These are phyloP conservation scores for Trichosanthes cucumerina DNA, from an alignment of 306 rosid genomes.

Conservation along the genomic window DNA sequence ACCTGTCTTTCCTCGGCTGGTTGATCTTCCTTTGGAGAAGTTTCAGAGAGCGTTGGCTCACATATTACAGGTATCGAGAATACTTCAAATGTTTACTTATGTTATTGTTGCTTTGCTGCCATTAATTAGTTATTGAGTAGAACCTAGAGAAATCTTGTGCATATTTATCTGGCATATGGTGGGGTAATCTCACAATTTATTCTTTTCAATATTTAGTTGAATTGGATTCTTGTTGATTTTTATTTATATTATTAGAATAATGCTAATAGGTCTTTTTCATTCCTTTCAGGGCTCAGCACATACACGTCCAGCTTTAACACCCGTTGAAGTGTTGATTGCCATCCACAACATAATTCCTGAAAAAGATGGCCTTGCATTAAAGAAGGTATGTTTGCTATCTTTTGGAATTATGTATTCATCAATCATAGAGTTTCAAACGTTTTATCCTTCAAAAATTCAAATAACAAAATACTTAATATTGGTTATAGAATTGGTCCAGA, in stretches of 20 bases:
- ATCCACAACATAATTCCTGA: slow-evolving; percentile 89
- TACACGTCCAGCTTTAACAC: slow-evolving; percentile 93
- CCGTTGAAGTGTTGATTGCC: slow-evolving; percentile 91
- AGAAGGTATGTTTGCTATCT: slow-evolving; percentile 50
- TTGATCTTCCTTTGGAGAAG: slow-evolving; percentile 87
- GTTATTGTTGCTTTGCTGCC: background rate
- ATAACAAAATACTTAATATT: background rate
- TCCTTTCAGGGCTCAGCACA: slow-evolving; percentile 89
- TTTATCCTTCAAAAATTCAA: background rate
- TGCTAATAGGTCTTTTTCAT: background rate
- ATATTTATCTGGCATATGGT: background rate
- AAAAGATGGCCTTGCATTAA: slow-evolving; percentile 78
- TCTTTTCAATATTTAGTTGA: background rate
- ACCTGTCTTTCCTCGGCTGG: slow-evolving; percentile 86
- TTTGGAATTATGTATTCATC: slow-evolving; percentile 4
- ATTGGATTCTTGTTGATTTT: background rate
- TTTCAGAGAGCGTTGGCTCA: slow-evolving; percentile 96
- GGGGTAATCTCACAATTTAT: background rate
- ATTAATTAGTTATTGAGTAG: background rate
- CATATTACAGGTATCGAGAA: slow-evolving; percentile 73
- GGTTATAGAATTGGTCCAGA: background rate
- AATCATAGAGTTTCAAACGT: background rate
- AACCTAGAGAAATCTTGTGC: background rate
- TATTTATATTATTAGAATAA: background rate
- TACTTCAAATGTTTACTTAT: background rate